Evolutionary conservation across 441 rosid species (phyloP).

Genomic region (Bocquillonia castaneifolia): DNA sequence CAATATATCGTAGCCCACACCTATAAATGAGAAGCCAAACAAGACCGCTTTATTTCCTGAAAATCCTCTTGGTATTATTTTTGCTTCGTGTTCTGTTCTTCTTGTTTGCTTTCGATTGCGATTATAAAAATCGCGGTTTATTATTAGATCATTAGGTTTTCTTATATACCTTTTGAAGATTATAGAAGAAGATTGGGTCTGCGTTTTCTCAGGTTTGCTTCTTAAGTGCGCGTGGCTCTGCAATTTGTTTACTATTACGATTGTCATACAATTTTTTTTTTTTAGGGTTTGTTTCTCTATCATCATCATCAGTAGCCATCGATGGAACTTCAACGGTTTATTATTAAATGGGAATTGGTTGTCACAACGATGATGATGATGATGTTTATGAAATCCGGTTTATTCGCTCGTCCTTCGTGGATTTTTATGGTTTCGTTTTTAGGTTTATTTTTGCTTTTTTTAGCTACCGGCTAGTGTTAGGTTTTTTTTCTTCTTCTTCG

Average conservation of each 20-base stretch:
- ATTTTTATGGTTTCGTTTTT: conserved; percentile 7
- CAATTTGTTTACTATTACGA: not conserved
- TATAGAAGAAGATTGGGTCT: not conserved
- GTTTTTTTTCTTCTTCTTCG: too few relatives aligned
- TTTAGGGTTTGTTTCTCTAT: conserved; percentile 1
- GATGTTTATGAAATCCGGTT: not conserved
- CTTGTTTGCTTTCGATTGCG: too few relatives aligned
- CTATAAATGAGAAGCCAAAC: too few relatives aligned
- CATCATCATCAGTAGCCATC: not conserved
- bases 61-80: too few relatives aligned
- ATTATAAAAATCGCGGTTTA: too few relatives aligned
- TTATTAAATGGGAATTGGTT: not conserved
- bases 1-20: too few relatives aligned
- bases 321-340: conserved; percentile 1
- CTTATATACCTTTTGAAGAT: not conserved
- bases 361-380: not conserved
- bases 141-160: too few relatives aligned
- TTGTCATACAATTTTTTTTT: too few relatives aligned
- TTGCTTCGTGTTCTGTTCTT: too few relatives aligned
- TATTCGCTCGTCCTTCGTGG: not conserved
- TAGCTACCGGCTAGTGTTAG: not conserved
- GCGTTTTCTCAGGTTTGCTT: conserved; percentile 13
- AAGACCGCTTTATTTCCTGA: too few relatives aligned
- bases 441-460: not conserved
- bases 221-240: not conserved